Conservation (phyloP, 345 rosid genomes). For the Lepidium sativum region DNA sequence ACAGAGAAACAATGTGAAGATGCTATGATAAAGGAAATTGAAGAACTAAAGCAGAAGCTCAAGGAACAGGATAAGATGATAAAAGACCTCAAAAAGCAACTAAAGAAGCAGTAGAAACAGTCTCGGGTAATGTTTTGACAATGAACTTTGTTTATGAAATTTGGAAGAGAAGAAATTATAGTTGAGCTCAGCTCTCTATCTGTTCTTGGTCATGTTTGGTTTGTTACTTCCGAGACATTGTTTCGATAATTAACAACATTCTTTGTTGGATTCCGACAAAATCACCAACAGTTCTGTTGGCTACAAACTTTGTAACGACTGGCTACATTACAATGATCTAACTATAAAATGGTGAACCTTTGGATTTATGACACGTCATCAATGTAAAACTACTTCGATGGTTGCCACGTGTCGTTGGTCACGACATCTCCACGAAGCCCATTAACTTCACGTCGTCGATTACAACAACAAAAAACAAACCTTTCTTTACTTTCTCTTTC, state of each 20-base stretch:
- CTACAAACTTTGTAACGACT: too few species aligned
- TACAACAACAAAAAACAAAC: too few species aligned
- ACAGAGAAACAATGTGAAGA: not conserved
- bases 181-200: too few species aligned
- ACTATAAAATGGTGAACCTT: not conserved
- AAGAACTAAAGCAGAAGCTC: not conserved
- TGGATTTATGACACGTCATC: not conserved
- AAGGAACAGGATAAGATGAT: not conserved
- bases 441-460: not conserved
- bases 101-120: not conserved
- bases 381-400: not conserved
- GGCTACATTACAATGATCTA: too few species aligned
- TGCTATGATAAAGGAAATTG: not conserved
- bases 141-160: too few species aligned
- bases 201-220: too few species aligned
- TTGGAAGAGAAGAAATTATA: too few species aligned
- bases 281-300: too few species aligned
- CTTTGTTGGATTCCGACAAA: too few species aligned
- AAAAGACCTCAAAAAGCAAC: not conserved
- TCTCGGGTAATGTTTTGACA: not conserved
- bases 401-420: conserved; percentile 17
- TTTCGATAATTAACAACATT: too few species aligned
- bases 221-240: too few species aligned
- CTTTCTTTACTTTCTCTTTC: too few species aligned
- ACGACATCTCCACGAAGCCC: conserved; percentile 23